Evolutionary conservation across 2,329 filamentous ascomycete genomes (phyloP), one percentile per base, ranked within the genome.

Genomic region (Thelonectria blattea): DNA sequence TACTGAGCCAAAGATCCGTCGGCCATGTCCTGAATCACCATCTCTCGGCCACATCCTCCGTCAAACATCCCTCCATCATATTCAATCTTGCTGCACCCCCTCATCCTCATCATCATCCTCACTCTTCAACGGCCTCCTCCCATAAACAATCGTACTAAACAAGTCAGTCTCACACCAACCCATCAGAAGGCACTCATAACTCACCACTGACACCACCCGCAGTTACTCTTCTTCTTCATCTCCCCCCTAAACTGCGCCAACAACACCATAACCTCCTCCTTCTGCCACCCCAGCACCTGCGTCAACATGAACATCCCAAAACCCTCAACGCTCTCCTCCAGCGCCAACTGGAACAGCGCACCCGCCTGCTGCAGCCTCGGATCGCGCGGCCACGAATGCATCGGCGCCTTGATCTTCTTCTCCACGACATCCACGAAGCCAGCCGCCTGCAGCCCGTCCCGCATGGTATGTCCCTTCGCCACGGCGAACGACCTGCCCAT

Each of bases 351-450:
- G 51, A 78, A 49, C 61, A 80, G 53, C 39, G 76, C 15, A 22
- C 68, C 81, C 48, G 81, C 73, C 56, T 79, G 74, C 60, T 79
- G 81, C 20, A 80, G 72, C 12, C 72, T 75, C 0, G 71, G 66
- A 22, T 82, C 76, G n/a, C 70, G 75, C 0, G 80, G 73, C 81
- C 81, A 83, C 0, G 64, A 67, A 45, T 77, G 77, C 0, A 79
- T 71, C 0, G 81, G 80, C 1, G 79, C 69, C 60, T 79, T 76
- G 61, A 73, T 69, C n/a, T 65, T 68, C 6, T 65, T 65, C 52
- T 76, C 70, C 0, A 60, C 61, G 0, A 80, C 61, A 32, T 79
- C 71, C 7, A 72, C 64, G 54, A 78, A 80, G 0, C 78, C 78
- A 0, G 74, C 71, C 3, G 66, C 67, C 11, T 56, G 53, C 24